Conservation (phyloP, 352 stramenopile species). For the Pythium phragmitis region DNA sequence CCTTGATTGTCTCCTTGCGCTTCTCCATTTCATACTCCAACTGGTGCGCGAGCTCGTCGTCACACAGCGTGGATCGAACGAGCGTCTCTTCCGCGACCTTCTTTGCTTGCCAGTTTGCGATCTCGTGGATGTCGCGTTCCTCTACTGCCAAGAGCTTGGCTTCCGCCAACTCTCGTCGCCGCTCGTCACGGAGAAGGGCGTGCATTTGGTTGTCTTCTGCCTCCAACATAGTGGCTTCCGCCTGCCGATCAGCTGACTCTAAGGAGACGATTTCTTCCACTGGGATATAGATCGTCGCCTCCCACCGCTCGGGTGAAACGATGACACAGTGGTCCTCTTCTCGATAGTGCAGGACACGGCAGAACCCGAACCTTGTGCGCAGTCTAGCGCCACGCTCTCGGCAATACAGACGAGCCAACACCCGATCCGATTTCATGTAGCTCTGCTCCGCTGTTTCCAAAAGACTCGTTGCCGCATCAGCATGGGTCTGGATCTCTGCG, state of each 20-base stretch:
- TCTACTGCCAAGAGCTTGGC: constrained; percentile 39
- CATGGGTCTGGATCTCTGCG: constrained; percentile 23
- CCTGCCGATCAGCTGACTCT: constrained; percentile 47
- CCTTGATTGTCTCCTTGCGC: constrained; percentile 21
- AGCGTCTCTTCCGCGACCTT: constrained; percentile 41
- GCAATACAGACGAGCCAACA: constrained; percentile 47
- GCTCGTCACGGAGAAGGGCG: constrained; percentile 30
- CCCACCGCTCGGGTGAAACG: constrained; percentile 42
- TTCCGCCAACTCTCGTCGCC: constrained; percentile 27
- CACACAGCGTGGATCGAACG: constrained; percentile 32
- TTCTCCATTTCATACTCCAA: constrained; percentile 49
- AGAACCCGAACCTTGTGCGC: constrained; percentile 50
- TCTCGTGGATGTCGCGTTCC: constrained; percentile 35
- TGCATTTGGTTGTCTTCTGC: constrained; percentile 36
- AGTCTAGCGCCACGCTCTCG: constrained; percentile 37
- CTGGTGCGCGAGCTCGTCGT: constrained; percentile 43
- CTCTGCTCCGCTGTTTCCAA: constrained; percentile 26
- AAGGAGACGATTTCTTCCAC: constrained; percentile 41
- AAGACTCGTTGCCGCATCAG: constrained; percentile 11
- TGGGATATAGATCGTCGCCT: constrained; percentile 51
- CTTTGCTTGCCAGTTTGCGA: constrained; percentile 40
- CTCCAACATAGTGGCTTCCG: constrained; percentile 46
- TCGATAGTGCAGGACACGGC: constrained; percentile 48
- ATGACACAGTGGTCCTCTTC: constrained; percentile 51
- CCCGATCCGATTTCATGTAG: constrained; percentile 21